Base-by-base conservation (phyloP, 75 land plant genomes). In the Sequoia sempervirens region DNA sequence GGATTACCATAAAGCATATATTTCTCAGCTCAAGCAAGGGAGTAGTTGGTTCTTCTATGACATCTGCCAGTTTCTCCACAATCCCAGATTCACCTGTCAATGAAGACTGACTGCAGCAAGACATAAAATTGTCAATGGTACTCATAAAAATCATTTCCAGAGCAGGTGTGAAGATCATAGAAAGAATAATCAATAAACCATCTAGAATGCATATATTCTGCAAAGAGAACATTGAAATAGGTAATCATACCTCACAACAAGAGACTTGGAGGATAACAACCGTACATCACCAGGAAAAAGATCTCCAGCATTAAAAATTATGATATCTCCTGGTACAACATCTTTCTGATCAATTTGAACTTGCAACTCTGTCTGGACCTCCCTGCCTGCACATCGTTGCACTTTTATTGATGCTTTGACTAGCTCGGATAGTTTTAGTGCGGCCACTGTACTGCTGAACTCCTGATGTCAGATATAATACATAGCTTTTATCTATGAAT, bases 231-330 rank as follows among this genome's bases (percentile, higher is more conserved):
- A 78, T 56, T 32, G 17, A 37, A n/a, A 72, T 5, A 64, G 74
- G 26, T 13, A 41, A 45, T 50, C 61, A 47, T 85, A 91, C 92
- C 93, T 92, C 28, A 92, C 91, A 88, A 88, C 88, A 66, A 90
- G 82, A 36, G 88, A 82, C 75, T 86, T 90, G 13, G 93, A 85
- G 53, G 88, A 80, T 56, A 91, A 58, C 5, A 91, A 58, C 68
- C 91, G 81, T 26, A 91, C 88, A 86, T 91, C 93, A 66, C 91
- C 93, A 81, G 93, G 93, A 68, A 92, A 90, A 64, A 92, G 87
- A 84, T 92, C 93, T 5, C 93, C 93, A 53, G 91, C 89, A 45
- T 82, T 84, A 64, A 92, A 85, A 79, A 83, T 66, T 37, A 91
- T 80, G 45, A 92, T 92, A 82, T 92, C 93, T 18, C 91, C 93